Base-by-base conservation (phyloP, 208 protist genomes). In the Leptomonas seymouri region DNA sequence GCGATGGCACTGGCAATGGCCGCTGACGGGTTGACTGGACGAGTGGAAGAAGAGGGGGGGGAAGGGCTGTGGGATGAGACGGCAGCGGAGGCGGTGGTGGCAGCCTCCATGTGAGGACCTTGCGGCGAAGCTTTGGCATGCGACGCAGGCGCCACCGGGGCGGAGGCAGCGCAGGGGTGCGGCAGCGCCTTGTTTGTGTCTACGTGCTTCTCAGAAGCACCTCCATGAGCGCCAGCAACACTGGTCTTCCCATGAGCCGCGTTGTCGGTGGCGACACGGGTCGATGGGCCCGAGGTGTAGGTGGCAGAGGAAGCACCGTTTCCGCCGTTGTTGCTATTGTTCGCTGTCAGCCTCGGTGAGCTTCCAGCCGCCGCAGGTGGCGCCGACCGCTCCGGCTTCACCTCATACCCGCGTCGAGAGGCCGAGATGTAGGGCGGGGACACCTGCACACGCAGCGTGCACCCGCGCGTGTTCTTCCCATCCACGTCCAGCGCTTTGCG, bases 381-480 rank as follows among this genome's bases (percentile, higher is more conserved):
- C 1, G 30, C 31, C 8, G 16, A 25, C 11, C 63, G 55, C 41
- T 76, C 71, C 63, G 41, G n/a, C 59, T 65, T 67, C 39, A 93
- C 62, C 18, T 75, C 73, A 25, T 63, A 67, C 7, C 90, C 90
- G 20, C 90, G 84, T 28, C 90, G 85, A n/a, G 57, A 70, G 48
- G 65, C 49, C 6, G 82, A 82, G 51, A 91, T 76, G 77, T 90
- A 93, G 23, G 90, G 90, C 15, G 90, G 90, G 12, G 87, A 86
- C 23, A 93, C 90, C 61, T 95, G 90, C 58, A 93, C 87, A 3
- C 90, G 85, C 28, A 95, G 63, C 14, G 90, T 88, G 41, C 82
- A 81, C n/a, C 90, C 90, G 18, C 83, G 82, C 20, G 86, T 93
- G 77, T 87, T 93, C 66, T 85, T 90, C 14, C 90, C 87, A 59